Percentiles rank a stretch among this genome's conserved stretches.
Evolutionary conservation across 2,329 filamentous ascomycete species (phyloP).

Genomic region (Colletotrichum tamarilloi): DNA sequence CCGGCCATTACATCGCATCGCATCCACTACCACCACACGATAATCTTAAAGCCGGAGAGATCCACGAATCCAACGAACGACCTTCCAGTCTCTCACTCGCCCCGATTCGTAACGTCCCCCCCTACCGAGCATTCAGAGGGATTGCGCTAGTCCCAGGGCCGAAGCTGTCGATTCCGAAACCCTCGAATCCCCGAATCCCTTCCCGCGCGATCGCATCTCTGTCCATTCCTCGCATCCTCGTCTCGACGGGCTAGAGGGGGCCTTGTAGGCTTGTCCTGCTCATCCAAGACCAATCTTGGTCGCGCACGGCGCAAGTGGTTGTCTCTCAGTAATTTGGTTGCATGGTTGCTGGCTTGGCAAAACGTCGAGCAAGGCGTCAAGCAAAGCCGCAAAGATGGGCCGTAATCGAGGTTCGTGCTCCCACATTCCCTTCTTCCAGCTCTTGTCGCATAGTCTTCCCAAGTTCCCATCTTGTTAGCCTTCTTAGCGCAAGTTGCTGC

Average conservation of each 20-base stretch:
- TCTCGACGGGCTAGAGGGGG: conserved; percentile 12
- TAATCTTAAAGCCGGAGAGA: not conserved
- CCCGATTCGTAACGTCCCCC: not conserved
- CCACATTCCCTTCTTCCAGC: conserved; percentile 6
- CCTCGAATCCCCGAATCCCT: not conserved
- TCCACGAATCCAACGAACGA: conserved; percentile 4
- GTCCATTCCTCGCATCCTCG: conserved; percentile 25
- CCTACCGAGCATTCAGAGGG: not conserved
- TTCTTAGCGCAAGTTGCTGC: too few species aligned
- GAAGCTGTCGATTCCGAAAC: conserved; percentile 6
- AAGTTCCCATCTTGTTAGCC: not conserved
- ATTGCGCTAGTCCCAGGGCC: not conserved
- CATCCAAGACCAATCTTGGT: conserved; percentile 29
- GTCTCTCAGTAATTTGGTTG: conserved; percentile 36
- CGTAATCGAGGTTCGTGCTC: conserved; percentile 35
- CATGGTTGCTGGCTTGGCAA: conserved; percentile 34
- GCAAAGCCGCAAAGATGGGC: conserved; percentile 21
- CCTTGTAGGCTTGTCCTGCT: not conserved
- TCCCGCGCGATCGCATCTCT: conserved; percentile 16
- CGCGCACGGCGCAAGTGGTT: conserved; percentile 18
- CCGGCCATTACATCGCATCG: not conserved
- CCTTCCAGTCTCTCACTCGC: not conserved
- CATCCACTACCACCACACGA: not conserved
- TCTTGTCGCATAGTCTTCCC: not conserved
- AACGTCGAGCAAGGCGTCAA: not conserved